Evolutionary conservation across 805 yeast genomes (phyloP).

Genomic region (Tetrapisispora namnaoensis): DNA sequence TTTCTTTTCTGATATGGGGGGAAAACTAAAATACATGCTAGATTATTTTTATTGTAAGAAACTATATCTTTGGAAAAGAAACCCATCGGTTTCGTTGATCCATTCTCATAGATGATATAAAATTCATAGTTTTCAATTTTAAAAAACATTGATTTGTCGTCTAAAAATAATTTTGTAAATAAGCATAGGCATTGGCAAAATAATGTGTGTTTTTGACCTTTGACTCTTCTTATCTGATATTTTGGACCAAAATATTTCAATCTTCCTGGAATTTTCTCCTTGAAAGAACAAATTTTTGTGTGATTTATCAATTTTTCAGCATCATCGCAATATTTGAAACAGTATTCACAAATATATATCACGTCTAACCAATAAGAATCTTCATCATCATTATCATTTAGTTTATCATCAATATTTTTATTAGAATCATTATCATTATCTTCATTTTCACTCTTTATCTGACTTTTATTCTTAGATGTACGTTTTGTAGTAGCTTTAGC

Average conservation of each 20-base stretch:
- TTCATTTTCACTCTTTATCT: background rate
- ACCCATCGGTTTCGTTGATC: slow-evolving; percentile 58
- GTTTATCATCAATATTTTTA: background rate
- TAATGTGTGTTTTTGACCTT: slow-evolving; percentile 52
- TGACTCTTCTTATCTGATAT: slow-evolving; percentile 52
- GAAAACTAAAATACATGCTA: slow-evolving; percentile 83
- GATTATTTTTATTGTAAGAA: slow-evolving; percentile 67
- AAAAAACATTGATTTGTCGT: slow-evolving; percentile 81
- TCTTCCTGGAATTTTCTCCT: slow-evolving; percentile 47
- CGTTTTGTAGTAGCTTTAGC: background rate
- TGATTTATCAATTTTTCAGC: slow-evolving; percentile 43
- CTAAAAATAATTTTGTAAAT: slow-evolving; percentile 80
- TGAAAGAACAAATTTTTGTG: slow-evolving; percentile 35
- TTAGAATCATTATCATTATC: background rate
- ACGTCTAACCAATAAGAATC: slow-evolving; percentile 42
- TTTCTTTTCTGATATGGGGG: slow-evolving; percentile 84
- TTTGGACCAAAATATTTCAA: slow-evolving; percentile 54
- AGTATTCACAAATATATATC: slow-evolving; percentile 65
- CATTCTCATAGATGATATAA: slow-evolving; percentile 55
- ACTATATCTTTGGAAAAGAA: slow-evolving; percentile 82
- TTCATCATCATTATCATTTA: background rate
- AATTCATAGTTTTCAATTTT: slow-evolving; percentile 71
- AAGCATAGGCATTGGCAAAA: slow-evolving; percentile 78
- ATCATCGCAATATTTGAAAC: slow-evolving; percentile 69
- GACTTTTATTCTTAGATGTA: background rate